Evolutionary conservation across 2,329 filamentous ascomycete genomes (phyloP).

Genomic region (Clarireedia hainanense): DNA sequence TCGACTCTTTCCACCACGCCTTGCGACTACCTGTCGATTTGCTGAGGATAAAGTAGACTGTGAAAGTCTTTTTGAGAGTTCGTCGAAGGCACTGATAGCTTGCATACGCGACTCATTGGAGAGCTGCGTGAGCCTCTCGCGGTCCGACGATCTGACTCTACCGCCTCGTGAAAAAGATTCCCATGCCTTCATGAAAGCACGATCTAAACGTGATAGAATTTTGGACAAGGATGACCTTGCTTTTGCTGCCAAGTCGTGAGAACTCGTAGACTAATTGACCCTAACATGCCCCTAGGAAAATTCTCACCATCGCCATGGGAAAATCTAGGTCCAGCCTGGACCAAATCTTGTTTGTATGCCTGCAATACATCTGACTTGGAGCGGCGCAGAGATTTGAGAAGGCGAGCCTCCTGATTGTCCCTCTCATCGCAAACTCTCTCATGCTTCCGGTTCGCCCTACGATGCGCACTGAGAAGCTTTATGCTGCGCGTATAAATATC

Average conservation of each 20-base stretch:
- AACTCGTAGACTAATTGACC: background rate
- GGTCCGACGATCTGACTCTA: slow-evolving; percentile 33
- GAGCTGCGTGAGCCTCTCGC: slow-evolving; percentile 38
- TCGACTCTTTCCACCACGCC: background rate
- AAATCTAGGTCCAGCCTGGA: slow-evolving; percentile 35
- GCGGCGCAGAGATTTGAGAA: slow-evolving; percentile 28
- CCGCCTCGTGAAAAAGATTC: slow-evolving; percentile 30
- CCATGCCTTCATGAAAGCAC: slow-evolving; percentile 35
- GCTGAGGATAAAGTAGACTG: slow-evolving; percentile 16
- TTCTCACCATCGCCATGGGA: slow-evolving; percentile 41
- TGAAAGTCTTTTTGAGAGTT: slow-evolving; percentile 34
- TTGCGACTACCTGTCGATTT: background rate
- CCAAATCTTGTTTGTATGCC: slow-evolving; percentile 36
- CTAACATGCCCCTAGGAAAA: background rate
- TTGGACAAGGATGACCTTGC: slow-evolving; percentile 22
- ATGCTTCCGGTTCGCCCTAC: slow-evolving; percentile 18
- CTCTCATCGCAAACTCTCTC: background rate
- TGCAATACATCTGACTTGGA: slow-evolving; percentile 31
- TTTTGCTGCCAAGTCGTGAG: slow-evolving; percentile 17
- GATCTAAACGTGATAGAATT: slow-evolving; percentile 37
- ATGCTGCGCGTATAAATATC: slow-evolving; percentile 36
- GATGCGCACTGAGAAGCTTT: slow-evolving; percentile 33
- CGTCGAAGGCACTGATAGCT: slow-evolving; percentile 41
- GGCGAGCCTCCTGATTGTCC: slow-evolving; percentile 27
- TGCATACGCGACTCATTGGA: slow-evolving; percentile 41